Evolutionary conservation across 805 yeast species (phyloP).

Genomic region (Zygotorulaspora chibaensis): DNA sequence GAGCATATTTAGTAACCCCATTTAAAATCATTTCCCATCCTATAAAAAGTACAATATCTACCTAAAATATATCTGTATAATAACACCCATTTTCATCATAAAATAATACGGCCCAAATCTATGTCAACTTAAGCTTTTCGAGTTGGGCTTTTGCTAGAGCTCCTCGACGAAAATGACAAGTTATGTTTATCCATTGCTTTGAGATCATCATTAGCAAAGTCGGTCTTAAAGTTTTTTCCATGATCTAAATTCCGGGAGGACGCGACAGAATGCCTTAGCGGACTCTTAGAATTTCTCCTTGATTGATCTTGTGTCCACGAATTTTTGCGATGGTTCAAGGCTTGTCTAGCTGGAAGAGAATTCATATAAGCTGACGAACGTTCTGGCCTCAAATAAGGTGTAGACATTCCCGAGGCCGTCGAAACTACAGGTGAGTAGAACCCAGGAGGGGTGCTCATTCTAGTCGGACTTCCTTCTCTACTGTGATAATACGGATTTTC

Average conservation of each 20-base stretch:
- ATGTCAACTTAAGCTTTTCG: not conserved
- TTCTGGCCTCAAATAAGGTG: constrained; percentile 7
- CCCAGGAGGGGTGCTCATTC: constrained; percentile 9
- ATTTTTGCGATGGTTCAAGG: constrained; percentile 1
- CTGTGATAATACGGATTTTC: not conserved
- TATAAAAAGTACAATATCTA: not conserved
- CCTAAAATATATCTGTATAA: not conserved
- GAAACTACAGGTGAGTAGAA: constrained; percentile 10
- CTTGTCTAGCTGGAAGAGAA: constrained; percentile 1
- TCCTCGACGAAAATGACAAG: constrained; percentile 3
- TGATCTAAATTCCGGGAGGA: not conserved
- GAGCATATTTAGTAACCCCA: not conserved
- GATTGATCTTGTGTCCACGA: constrained; percentile 1
- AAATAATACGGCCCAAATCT: not conserved
- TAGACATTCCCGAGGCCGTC: constrained; percentile 9
- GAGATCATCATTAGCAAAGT: not conserved
- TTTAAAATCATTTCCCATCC: not conserved
- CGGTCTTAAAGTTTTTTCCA: not conserved
- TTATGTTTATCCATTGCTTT: not conserved
- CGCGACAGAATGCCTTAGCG: constrained; percentile 7
- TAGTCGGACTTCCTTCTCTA: constrained; percentile 6
- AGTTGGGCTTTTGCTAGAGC: constrained; percentile 6
- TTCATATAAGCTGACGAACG: constrained; percentile 3
- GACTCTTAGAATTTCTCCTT: constrained; percentile 11
- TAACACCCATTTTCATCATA: not conserved